phyloP scores from a whole-genome alignment of 2,329 filamentous ascomycete species.

The Neopestalotiopsis sp. region DNA sequence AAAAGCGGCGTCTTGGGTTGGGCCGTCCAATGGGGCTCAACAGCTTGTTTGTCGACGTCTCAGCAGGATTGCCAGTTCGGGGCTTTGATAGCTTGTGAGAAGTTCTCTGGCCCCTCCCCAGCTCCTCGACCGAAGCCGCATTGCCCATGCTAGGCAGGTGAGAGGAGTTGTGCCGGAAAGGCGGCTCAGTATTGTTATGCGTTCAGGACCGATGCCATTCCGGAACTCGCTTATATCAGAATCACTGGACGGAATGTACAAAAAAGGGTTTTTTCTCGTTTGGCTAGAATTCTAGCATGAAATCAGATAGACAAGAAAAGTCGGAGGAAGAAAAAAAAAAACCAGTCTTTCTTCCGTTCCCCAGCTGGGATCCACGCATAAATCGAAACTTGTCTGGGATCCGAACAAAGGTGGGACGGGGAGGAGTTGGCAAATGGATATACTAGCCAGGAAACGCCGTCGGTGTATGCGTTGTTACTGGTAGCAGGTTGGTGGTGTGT shows the following conservation, averaged over 20 bases:
- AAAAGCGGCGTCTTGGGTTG: conserved; percentile 36
- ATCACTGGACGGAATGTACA: neutral
- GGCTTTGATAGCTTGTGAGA: conserved; percentile 60
- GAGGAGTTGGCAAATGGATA: conserved; percentile 8
- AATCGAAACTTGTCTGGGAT: conserved; percentile 10
- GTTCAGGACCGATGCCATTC: neutral
- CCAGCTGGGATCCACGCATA: neutral
- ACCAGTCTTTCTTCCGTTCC: neutral
- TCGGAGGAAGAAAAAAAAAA: neutral
- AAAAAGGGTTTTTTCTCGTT: neutral
- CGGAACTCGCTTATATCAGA: neutral
- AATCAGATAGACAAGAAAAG: neutral
- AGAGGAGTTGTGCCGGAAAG: conserved; percentile 26
- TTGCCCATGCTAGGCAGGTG: conserved; percentile 54
- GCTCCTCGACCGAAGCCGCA: conserved; percentile 51
- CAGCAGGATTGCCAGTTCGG: conserved; percentile 44
- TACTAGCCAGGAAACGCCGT: neutral
- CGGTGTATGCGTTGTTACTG: neutral
- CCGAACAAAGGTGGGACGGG: conserved; percentile 8
- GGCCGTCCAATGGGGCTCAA: conserved; percentile 42
- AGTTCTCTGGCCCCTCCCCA: conserved; percentile 39
- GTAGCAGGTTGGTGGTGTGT: neutral
- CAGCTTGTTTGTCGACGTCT: conserved; percentile 44
- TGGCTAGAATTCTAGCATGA: conserved; percentile 3
- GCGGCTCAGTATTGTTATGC: conserved; percentile 13